Conservation (phyloP, 257 asterid genomes). For the Handroanthus guayacan region DNA sequence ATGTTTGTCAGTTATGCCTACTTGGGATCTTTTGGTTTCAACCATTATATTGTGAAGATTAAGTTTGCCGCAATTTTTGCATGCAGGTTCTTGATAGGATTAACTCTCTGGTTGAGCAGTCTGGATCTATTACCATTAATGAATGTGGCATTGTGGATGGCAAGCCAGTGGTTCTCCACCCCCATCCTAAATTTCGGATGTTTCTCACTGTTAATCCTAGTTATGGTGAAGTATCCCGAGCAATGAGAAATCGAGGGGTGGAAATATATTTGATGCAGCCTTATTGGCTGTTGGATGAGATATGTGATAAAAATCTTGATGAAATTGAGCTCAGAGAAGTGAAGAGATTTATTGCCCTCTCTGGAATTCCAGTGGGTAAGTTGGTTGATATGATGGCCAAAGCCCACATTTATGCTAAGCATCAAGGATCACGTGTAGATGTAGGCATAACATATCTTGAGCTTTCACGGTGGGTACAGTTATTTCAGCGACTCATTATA, state of each 20-base stretch:
- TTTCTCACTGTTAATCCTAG: constrained; percentile 90
- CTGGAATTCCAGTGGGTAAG: constrained; percentile 79
- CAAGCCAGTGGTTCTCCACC: constrained; percentile 79
- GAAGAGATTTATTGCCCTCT: constrained; percentile 68
- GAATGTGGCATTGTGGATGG: constrained; percentile 97
- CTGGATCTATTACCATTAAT: constrained; percentile 91
- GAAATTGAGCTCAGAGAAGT: constrained; percentile 75
- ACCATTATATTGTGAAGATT: constrained; percentile 18
- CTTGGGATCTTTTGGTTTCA: neutral
- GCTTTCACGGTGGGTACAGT: constrained; percentile 92
- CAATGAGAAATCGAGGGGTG: constrained; percentile 98
- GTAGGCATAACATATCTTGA: constrained; percentile 82
- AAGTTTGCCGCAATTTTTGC: constrained; percentile 28
- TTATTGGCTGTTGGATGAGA: constrained; percentile 58
- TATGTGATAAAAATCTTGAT: constrained; percentile 36
- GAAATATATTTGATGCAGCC: constrained; percentile 88
- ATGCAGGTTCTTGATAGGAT: constrained; percentile 96
- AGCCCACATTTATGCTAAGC: constrained; percentile 80
- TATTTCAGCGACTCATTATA: constrained; percentile 75
- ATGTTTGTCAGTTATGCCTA: neutral
- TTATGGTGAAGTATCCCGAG: constrained; percentile 96
- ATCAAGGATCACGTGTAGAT: constrained; percentile 63
- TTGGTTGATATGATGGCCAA: constrained; percentile 84
- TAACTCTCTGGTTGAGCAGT: constrained; percentile 96
- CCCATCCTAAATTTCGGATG: constrained; percentile 93